Evolutionary conservation across 352 stramenopile genomes (phyloP), one percentile per base, ranked within the genome.

Genomic region (Globisporangium nunn): DNA sequence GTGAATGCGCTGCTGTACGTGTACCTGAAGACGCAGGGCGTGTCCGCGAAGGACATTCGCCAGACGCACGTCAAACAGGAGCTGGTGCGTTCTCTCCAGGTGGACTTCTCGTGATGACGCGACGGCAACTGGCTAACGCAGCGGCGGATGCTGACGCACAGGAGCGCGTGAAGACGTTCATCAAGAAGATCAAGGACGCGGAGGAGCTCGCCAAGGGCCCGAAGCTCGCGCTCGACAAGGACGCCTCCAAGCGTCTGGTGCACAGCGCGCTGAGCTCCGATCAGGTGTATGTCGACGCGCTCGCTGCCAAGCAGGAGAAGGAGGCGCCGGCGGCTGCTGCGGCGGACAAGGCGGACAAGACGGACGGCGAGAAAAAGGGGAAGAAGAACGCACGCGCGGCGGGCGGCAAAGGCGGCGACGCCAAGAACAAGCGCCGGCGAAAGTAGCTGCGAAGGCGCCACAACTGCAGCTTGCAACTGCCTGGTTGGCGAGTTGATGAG

Each of bases 51-150:
- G 71, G 85, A 95, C 65, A 88, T 91, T 54, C 78, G 85, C 4
- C 83, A 93, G 66, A 92, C 82, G n/a, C 83, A 95, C 61, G 83
- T 95, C 28, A 95, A 95, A 67, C 81, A 93, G 62, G 85, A 95
- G 53, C 71, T 95, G 65, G 78, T 88, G 63, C 45, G 60, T 29
- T 23, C 1, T 11, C 10, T 12, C 28, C 17, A 53, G 51, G 37
- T 52, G 10, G 33, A 31, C 35, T 49, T 11, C 10, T 40, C 35
- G 8, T 12, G 8, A 17, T 39, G 29, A 23, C 3, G 6, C 29
- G 12, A 3, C 31, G 14, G 50, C 6, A 39, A n/a, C 1, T 47
- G 10, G 23, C 23, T 23, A 23, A 29, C 29, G 10, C 11, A 29
- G 14, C 23, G 51, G 37, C 48, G 43, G 29, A 37, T 50, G 15